phyloP scores from a whole-genome alignment of 306 rosid species.

The Prosopis cineraria region DNA sequence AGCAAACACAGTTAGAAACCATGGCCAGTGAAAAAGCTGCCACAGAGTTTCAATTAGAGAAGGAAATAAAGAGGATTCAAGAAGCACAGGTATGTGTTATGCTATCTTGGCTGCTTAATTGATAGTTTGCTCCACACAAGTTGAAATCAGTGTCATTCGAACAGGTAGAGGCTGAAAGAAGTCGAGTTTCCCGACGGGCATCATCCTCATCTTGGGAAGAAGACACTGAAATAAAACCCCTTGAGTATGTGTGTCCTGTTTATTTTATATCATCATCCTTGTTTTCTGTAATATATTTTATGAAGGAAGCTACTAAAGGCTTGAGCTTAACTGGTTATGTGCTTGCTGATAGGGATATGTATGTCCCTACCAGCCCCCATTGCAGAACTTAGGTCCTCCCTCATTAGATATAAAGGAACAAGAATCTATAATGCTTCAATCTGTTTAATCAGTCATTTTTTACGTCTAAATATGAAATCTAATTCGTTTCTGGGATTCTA shows the following conservation, averaged over 20 bases:
- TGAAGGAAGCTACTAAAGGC: slow-evolving; percentile 16
- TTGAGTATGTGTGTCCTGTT: slow-evolving; percentile 77
- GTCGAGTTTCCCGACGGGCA: slow-evolving; percentile 74
- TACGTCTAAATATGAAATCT: slow-evolving; percentile 2
- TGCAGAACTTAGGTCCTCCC: background rate
- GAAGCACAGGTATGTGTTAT: slow-evolving; percentile 74
- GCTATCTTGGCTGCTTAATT: slow-evolving; percentile 35
- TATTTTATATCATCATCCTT: slow-evolving; percentile 27
- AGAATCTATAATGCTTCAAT: slow-evolving; percentile 22
- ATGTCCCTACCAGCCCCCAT: slow-evolving; percentile 17
- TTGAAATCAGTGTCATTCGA: slow-evolving; percentile 38
- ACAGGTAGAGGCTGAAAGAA: slow-evolving; percentile 94
- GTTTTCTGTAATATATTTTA: slow-evolving; percentile 34
- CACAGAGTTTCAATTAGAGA: slow-evolving; percentile 89
- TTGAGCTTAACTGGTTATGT: slow-evolving; percentile 19
- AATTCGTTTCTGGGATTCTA: slow-evolving; percentile 27
- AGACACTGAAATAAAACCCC: slow-evolving; percentile 84
- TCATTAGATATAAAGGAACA: background rate
- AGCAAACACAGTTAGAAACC: slow-evolving; percentile 98
- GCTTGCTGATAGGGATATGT: slow-evolving; percentile 8
- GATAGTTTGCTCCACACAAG: slow-evolving; percentile 13
- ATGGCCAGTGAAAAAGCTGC: slow-evolving; percentile 98
- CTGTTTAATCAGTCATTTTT: slow-evolving; percentile 1
- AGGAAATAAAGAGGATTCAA: slow-evolving; percentile 85
- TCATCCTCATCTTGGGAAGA: slow-evolving; percentile 95